Conservation (phyloP, 768 basidiomycete species). For the Naganishia randhawae region DNA sequence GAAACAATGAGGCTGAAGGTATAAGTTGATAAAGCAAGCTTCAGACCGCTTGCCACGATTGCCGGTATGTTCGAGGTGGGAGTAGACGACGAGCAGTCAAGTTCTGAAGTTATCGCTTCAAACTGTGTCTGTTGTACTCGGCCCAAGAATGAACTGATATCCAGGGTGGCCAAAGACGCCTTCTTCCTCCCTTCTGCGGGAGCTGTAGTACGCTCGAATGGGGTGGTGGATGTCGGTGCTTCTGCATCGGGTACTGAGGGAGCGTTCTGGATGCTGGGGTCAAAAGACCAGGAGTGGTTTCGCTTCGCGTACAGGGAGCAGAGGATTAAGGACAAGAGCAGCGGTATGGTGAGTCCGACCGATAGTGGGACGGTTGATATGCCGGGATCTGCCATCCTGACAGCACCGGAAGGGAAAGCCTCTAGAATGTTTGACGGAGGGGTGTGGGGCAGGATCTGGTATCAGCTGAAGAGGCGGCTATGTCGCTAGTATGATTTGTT, state of each 20-base stretch:
- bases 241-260: not conserved
- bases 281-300: slow-evolving; percentile 2
- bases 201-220: not conserved
- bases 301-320: not conserved
- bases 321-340: not conserved
- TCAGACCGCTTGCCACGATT: not conserved
- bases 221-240: not conserved
- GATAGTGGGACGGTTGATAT: not conserved
- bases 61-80: not conserved
- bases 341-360: not conserved
- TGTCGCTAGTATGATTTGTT: too few relatives aligned
- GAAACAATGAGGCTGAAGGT: slow-evolving; percentile 8
- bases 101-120: not conserved
- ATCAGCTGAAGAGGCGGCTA: too few relatives aligned
- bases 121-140: not conserved
- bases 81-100: not conserved
- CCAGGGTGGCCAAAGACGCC: not conserved
- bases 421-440: not conserved
- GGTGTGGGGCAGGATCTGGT: not conserved
- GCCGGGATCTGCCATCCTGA: not conserved
- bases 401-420: not conserved
- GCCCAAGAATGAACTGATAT: not conserved
- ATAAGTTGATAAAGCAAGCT: not conserved
- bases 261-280: not conserved
- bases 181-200: not conserved